Evolutionary conservation across 768 basidiomycete genomes (phyloP), one percentile per base, ranked within the genome.

Genomic region (Amyloporia xantha): DNA sequence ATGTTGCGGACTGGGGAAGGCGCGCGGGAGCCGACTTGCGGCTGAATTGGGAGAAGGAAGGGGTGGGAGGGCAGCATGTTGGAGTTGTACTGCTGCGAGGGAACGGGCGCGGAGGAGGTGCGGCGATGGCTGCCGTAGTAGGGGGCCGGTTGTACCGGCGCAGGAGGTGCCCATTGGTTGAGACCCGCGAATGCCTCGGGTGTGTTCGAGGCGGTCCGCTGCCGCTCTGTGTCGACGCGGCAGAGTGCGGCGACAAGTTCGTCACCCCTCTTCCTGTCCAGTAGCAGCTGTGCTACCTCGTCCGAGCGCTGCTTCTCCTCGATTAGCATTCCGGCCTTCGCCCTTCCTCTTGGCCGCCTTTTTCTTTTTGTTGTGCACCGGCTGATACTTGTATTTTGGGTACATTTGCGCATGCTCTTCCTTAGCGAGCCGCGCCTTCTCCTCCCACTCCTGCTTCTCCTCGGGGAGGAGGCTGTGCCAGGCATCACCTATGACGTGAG

Each of bases 381-480:
- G 70, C 43, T 63, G 60, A 64, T 74, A 76, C 27, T 71, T 68
- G 41, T 76, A 90, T 54, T 86, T 75, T 0, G 87, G 86, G 61
- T 85, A 86, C 50, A 67, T 71, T 35, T 70, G 70, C 47, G 84
- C 79, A 66, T 90, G 86, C 25, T 79, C 81, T 0, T 80, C 82
- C 66, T 86, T 87, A 20, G 81, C 86, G 38, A 78, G 74, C 60
- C 84, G 84, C 0, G 87, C 87, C 47, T 76, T 76, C 27, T 75
- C 66, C 59, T 88, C 84, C 87, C 87, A 90, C 15, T 78, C 69
- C 3, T 73, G 74, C 59, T 84, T 86, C 63, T 90, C 84, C 13
- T 82, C 77, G 15, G 79, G 72, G 0, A 85, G 82, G 2, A 90
- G 76, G 0, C 79, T 64, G 21, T 81, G 76, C 87, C 87, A 90